Percentiles rank a stretch among this genome's conserved stretches.
Evolutionary conservation across 208 protist genomes (phyloP).

Genomic region (Acanthamoeba castellanii): DNA sequence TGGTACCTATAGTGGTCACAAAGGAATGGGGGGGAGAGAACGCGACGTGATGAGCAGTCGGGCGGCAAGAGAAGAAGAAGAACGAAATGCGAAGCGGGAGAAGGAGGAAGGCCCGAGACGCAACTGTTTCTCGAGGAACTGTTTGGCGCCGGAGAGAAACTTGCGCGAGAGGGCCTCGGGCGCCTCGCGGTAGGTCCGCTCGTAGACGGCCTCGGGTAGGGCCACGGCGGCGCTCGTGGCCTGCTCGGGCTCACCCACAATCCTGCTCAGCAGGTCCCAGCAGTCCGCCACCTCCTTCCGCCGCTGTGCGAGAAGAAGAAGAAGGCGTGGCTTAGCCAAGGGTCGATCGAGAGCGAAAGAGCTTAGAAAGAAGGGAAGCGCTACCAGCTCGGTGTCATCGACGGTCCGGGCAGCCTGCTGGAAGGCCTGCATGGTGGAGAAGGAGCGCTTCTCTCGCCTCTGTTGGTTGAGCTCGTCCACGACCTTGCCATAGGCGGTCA

Average conservation of each 20-base stretch:
- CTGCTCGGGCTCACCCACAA: conserved; percentile 15
- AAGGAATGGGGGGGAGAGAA: background rate
- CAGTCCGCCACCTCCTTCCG: conserved; percentile 53
- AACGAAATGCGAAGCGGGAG: too few relatives aligned
- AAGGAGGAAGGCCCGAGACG: background rate
- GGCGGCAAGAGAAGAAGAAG: background rate
- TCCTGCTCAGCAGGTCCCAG: conserved; percentile 24
- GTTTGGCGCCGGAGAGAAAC: conserved; percentile 31
- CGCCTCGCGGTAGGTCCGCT: background rate
- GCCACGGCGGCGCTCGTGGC: background rate
- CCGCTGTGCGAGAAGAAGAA: background rate
- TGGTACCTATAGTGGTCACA: background rate
- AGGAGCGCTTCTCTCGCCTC: background rate
- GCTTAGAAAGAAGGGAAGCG: too few relatives aligned
- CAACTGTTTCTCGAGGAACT: conserved; percentile 62
- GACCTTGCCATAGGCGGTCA: conserved; percentile 22
- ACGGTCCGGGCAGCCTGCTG: background rate
- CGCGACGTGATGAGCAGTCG: background rate
- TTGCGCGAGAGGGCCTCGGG: background rate
- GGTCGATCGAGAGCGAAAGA: too few relatives aligned
- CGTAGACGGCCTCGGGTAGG: conserved; percentile 29
- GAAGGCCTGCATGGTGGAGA: background rate
- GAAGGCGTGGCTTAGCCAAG: too few relatives aligned
- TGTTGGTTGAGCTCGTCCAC: background rate
- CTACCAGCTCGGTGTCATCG: conserved; percentile 45